phyloP scores from a whole-genome alignment of 2,329 filamentous ascomycete species.

The Geoglossum cookeanum region DNA sequence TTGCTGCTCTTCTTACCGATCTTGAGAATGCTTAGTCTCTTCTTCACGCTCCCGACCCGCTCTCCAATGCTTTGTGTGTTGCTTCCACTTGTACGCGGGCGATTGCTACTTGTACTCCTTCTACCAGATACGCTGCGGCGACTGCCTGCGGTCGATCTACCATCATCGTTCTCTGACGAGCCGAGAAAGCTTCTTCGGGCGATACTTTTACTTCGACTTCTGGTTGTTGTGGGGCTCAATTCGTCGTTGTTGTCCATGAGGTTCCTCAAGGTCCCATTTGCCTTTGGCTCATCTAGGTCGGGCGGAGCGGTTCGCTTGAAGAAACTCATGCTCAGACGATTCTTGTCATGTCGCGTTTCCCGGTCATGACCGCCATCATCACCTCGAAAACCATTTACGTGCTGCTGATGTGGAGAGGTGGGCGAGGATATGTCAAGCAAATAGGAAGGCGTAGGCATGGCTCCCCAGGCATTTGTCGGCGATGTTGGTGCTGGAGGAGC shows the following conservation, averaged over 20 bases:
- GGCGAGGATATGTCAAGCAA: background rate
- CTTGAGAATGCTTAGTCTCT: conserved; percentile 60
- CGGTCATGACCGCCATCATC: background rate
- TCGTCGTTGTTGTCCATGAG: background rate
- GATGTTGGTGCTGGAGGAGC: background rate
- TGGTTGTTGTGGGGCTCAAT: background rate
- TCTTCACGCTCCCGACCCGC: conserved; percentile 48
- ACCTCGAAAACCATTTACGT: background rate
- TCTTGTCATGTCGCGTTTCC: conserved; percentile 19
- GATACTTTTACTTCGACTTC: conserved; percentile 3
- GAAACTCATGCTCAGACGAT: conserved; percentile 20
- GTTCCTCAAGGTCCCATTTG: background rate
- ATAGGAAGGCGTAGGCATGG: background rate
- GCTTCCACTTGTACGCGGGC: conserved; percentile 20
- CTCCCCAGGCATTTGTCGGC: background rate
- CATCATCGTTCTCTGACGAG: background rate
- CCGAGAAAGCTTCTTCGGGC: background rate
- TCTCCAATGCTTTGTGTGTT: conserved; percentile 19
- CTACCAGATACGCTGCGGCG: conserved; percentile 5
- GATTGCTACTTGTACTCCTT: conserved; percentile 17
- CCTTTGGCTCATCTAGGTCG: background rate
- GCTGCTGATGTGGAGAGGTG: background rate
- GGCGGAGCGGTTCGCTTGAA: conserved; percentile 8
- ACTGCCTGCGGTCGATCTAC: background rate
- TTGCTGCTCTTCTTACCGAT: conserved; percentile 51